Base-by-base conservation (phyloP, 176 grass and related monocot genomes). In the Oryza glumipatula region DNA sequence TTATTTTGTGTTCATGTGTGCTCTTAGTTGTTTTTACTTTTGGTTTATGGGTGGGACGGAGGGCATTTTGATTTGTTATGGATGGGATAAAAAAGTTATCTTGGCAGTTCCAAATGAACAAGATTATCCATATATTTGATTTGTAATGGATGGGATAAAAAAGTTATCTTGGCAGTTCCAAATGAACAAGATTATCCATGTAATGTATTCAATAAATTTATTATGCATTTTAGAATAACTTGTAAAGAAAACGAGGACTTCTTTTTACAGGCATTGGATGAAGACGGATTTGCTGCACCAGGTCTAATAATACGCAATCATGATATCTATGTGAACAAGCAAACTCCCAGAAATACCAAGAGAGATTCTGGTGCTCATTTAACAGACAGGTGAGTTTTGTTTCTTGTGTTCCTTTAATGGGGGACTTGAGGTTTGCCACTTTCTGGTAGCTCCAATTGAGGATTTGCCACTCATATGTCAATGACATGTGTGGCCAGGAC, bases 221-320 rank as follows among this genome's bases (percentile, higher is more conserved):
- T 7, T 17, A 21, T 77, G 28, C 49, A 61, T 64, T 76, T 47
- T 28, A 12, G n/a, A 67, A 43, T 33, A 26, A 69, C 38, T 73
- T 15, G 21, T 67, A 22, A 52, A 45, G 56, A 67, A 74, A 70
- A 54, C 9, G 11, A 3, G 4, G 43, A 72, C 28, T 28, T 28
- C 65, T 60, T 73, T 90, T 68, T 81, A 81, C 64, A 98, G 93
- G 91, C 94, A 79, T 79, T 98, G 63, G 96, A 95, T 90, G 83
- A 84, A 73, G 96, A 98, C 85, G 96, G 96, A 52, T 90, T 98
- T 56, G 93, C 86, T 44, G 91, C 87, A 39, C 96, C 96, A 35
- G 96, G 96, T 70, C 92, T 95, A 84, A 95, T 98, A 85, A 91
- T 98, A 47, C 91, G 89, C 71, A 98, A 98, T 86, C 84, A 98